Conservation (phyloP, 163 green algal species). For the Coccomyxa subellipsoidea region DNA sequence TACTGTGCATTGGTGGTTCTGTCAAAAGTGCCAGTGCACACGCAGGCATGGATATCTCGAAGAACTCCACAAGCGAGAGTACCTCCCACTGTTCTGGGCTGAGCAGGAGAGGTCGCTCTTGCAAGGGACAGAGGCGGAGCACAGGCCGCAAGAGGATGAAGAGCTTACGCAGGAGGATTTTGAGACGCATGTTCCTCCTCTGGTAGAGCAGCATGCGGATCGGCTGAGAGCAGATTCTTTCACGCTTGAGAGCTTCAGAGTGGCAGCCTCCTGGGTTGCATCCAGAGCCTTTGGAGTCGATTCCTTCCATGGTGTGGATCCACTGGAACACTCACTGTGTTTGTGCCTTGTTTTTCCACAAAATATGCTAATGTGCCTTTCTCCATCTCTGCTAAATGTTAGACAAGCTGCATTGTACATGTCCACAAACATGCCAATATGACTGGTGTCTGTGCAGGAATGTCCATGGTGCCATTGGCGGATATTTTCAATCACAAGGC, state of each 20-base stretch:
- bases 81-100: slow-evolving; percentile 80
- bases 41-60: slow-evolving; percentile 73
- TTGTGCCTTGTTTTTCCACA: too few species aligned
- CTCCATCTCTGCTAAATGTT: too few species aligned
- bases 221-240: background rate
- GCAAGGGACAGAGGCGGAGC: slow-evolving; percentile 53
- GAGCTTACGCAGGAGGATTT: slow-evolving; percentile 37
- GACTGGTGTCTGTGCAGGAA: slow-evolving; percentile 44
- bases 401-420: too few species aligned
- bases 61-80: slow-evolving; percentile 60
- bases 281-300: slow-evolving; percentile 83
- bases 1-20: background rate
- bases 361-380: too few species aligned
- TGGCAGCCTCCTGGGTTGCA: slow-evolving; percentile 61
- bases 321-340: background rate
- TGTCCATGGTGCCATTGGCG: slow-evolving; percentile 66
- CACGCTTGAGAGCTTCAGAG: slow-evolving; percentile 45
- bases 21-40: too few species aligned
- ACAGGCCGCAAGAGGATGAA: background rate
- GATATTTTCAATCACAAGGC: slow-evolving; percentile 95
- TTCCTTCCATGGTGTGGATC: slow-evolving; percentile 51
- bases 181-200: background rate
- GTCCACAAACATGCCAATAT: too few species aligned
- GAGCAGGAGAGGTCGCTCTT: slow-evolving; percentile 51
- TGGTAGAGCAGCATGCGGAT: slow-evolving; percentile 19